Base-by-base conservation (phyloP, 106 monocot genomes). In the Apostasia shenzhenica region DNA sequence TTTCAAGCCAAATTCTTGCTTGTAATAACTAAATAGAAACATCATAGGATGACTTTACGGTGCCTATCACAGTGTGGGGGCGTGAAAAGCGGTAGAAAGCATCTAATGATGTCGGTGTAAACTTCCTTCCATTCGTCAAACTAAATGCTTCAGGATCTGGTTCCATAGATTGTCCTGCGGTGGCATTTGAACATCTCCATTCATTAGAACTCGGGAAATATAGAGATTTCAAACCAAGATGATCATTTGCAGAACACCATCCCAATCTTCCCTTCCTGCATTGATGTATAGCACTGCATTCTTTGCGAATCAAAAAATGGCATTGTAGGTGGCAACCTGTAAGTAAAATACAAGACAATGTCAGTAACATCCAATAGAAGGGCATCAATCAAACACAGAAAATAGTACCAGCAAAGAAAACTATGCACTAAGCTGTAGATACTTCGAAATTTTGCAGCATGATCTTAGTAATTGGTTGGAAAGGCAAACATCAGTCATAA, bases 1-100 rank as follows among this genome's bases (percentile, higher is more conserved):
- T 54, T 41, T 1, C 47, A 55, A 42, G 7, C 48, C 43, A 73
- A 37, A 54, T 46, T 41, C 10, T 52, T 11, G 2, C 10, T 6
- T 42, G 40, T 61, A 41, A 42, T 48, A 65, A 47, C 1, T 8
- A 26, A 65, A 65, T 48, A 8, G 7, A 65, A 49, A n/a, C 26
- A 48, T 65, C 45, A 45, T 2, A 47, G 65, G 46, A 7, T 66
- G 55, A 76, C 85, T 81, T 87, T 87, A 93, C 99, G 81, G 99
- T 99, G 75, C 99, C 99, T 72, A 99, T 99, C 64, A 99, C 78
- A 43, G 99, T 99, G 60, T 99, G 99, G 49, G 99, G 93, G 44
- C 92, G 81, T 14, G 99, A 85, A 76, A 93, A 99, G 48, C 77
- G 68, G 79, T 93, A 93, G 55, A 99, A 86, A 41, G 74, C 85